phyloP scores from a whole-genome alignment of 208 protist species.

The Leishmania major region DNA sequence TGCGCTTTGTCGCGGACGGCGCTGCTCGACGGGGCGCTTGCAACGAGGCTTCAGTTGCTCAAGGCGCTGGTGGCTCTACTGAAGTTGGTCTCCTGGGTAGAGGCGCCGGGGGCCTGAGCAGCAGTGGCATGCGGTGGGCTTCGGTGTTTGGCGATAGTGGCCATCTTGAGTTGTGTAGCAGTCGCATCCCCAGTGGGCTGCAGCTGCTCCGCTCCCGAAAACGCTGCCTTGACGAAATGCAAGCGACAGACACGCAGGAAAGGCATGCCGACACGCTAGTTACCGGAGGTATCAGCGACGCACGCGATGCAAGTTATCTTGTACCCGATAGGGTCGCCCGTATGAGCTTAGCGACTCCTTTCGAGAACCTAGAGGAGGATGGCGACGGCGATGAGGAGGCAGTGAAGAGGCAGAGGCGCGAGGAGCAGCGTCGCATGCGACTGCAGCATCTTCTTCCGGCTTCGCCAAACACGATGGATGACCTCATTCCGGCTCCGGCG shows the following conservation, averaged over 20 bases:
- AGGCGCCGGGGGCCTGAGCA: not conserved
- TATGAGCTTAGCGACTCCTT: no score
- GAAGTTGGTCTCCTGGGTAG: not conserved
- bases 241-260: constrained; percentile 25
- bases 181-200: constrained; percentile 26
- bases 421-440: constrained; percentile 11
- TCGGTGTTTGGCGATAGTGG: not conserved
- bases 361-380: not conserved
- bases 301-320: not conserved
- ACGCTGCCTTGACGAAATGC: constrained; percentile 69
- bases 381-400: not conserved
- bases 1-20: not conserved
- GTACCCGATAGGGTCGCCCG: not conserved
- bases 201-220: constrained; percentile 65
- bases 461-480: constrained; percentile 11
- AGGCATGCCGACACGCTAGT: not conserved
- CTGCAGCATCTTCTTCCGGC: constrained; percentile 11
- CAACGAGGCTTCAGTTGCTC: not conserved
- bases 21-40: not conserved
- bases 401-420: constrained; percentile 24
- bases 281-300: not conserved
- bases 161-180: not conserved
- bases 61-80: not conserved
- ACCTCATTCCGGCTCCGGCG: constrained; percentile 25
- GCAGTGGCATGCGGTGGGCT: not conserved